Conservation (phyloP, 2,329 filamentous ascomycete species). For the Aspergillus ochraceoroseus region DNA sequence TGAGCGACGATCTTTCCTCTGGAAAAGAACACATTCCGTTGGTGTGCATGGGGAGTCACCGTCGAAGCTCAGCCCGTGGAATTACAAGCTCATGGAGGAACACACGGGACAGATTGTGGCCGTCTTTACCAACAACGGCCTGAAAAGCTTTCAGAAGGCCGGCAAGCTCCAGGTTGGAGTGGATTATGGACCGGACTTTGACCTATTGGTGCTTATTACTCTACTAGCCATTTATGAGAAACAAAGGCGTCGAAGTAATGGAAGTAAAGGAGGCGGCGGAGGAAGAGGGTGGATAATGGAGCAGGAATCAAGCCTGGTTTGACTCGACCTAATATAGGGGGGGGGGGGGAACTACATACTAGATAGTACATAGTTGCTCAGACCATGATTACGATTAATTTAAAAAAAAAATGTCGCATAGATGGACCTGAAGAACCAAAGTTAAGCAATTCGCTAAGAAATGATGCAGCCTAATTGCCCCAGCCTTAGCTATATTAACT, state of each 20-base stretch:
- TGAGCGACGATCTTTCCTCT: slow-evolving; percentile 27
- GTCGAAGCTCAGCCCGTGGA: slow-evolving; percentile 21
- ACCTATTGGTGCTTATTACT: slow-evolving; percentile 30
- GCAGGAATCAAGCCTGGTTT: too few species aligned
- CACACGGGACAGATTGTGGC: slow-evolving; percentile 27
- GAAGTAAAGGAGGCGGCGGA: slow-evolving; percentile 8
- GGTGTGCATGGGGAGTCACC: slow-evolving; percentile 26
- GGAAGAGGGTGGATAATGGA: slow-evolving; percentile 16
- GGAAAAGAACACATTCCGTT: slow-evolving; percentile 33
- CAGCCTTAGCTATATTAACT: slow-evolving; percentile 16
- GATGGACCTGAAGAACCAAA: not conserved
- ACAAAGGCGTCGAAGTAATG: slow-evolving; percentile 18
- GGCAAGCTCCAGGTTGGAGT: slow-evolving; percentile 32
- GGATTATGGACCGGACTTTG: slow-evolving; percentile 27
- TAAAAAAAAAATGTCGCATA: not conserved
- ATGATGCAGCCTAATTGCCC: slow-evolving; percentile 14
- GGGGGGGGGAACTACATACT: too few species aligned
- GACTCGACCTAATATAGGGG: too few species aligned
- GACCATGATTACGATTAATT: too few species aligned
- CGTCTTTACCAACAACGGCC: slow-evolving; percentile 28
- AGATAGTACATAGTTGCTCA: too few species aligned
- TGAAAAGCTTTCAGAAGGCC: slow-evolving; percentile 29
- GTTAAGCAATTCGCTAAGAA: slow-evolving; percentile 13
- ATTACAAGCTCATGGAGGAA: slow-evolving; percentile 36
- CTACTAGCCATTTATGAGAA: slow-evolving; percentile 27